These are phyloP conservation scores for Hypoxylon sp. DNA, from an alignment of 2,329 filamentous ascomycete genomes.

Conservation along the genomic window DNA sequence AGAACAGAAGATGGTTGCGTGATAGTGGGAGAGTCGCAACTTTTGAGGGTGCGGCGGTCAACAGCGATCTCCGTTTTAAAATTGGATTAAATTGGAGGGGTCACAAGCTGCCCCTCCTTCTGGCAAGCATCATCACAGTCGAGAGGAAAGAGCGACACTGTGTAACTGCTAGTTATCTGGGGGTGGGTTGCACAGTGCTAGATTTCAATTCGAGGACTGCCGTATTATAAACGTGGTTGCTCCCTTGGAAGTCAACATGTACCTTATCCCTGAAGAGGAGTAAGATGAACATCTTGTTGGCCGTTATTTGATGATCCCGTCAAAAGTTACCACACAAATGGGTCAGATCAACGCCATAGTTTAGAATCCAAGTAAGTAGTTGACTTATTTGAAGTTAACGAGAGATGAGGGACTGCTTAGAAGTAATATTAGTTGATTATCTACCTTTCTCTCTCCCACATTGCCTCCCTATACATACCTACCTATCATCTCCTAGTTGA, in stretches of 20 bases:
- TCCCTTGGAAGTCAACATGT: background rate
- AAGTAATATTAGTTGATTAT: background rate
- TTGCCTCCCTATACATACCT: background rate
- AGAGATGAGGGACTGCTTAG: background rate
- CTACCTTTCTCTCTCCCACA: background rate
- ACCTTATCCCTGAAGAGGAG: constrained; percentile 13
- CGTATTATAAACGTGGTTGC: constrained; percentile 3
- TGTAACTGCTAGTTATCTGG: background rate
- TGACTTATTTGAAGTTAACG: background rate
- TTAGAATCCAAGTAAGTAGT: constrained; percentile 1
- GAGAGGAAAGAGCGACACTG: background rate
- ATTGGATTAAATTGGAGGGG: constrained; percentile 46
- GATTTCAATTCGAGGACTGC: background rate
- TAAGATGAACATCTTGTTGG: constrained; percentile 16
- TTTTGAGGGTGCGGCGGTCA: constrained; percentile 43
- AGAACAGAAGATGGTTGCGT: constrained; percentile 7
- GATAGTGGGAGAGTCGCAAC: constrained; percentile 29
- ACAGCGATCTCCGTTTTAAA: constrained; percentile 40
- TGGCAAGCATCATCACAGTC: constrained; percentile 24
- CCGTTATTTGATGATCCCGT: constrained; percentile 28
- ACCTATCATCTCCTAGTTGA: background rate
- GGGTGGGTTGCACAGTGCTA: constrained; percentile 23
- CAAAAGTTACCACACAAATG: constrained; percentile 33
- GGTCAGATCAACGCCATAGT: constrained; percentile 27
- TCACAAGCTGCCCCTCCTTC: constrained; percentile 39